A percentile compares a stretch with the other conserved stretches of the same genome.
Conservation (phyloP, 2,329 filamentous ascomycete genomes). For the Fusarium oxysporum region DNA sequence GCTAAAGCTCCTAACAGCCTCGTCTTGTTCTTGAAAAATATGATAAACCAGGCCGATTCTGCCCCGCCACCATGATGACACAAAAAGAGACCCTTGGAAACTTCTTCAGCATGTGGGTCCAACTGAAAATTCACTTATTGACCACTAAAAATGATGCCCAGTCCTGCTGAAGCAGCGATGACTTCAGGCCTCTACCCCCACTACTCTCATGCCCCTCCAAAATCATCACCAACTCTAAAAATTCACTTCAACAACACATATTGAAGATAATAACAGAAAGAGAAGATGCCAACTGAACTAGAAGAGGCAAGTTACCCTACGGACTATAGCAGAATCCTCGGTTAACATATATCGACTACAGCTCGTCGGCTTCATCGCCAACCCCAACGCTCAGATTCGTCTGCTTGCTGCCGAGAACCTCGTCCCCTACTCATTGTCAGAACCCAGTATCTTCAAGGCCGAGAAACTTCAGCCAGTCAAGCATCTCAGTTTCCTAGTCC, state of each 20-base stretch:
- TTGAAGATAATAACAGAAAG: not conserved
- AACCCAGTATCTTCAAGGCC: slow-evolving; percentile 86
- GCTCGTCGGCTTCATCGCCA: slow-evolving; percentile 93
- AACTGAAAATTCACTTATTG: slow-evolving; percentile 39
- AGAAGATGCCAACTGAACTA: slow-evolving; percentile 76
- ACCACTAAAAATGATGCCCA: slow-evolving; percentile 33
- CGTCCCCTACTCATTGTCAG: slow-evolving; percentile 80
- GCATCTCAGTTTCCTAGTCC: slow-evolving; percentile 87
- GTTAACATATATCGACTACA: slow-evolving; percentile 52
- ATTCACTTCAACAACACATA: slow-evolving; percentile 18
- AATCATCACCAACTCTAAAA: slow-evolving; percentile 40
- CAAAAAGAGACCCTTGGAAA: slow-evolving; percentile 36
- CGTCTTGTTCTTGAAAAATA: slow-evolving; percentile 6
- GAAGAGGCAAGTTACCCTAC: slow-evolving; percentile 66
- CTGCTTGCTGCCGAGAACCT: slow-evolving; percentile 87
- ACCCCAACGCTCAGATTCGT: slow-evolving; percentile 91
- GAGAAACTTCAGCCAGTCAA: slow-evolving; percentile 82
- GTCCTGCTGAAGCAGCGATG: slow-evolving; percentile 44
- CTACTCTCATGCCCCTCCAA: slow-evolving; percentile 46
- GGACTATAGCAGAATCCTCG: rapidly evolving
- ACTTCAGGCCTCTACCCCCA: slow-evolving; percentile 46
- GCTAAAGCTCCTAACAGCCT: not conserved
- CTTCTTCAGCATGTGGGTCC: slow-evolving; percentile 43
- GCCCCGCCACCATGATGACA: slow-evolving; percentile 42
- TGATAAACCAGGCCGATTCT: slow-evolving; percentile 5